Evolutionary conservation across 2,329 filamentous ascomycete species (phyloP).

Genomic region (Xylaria sp.): DNA sequence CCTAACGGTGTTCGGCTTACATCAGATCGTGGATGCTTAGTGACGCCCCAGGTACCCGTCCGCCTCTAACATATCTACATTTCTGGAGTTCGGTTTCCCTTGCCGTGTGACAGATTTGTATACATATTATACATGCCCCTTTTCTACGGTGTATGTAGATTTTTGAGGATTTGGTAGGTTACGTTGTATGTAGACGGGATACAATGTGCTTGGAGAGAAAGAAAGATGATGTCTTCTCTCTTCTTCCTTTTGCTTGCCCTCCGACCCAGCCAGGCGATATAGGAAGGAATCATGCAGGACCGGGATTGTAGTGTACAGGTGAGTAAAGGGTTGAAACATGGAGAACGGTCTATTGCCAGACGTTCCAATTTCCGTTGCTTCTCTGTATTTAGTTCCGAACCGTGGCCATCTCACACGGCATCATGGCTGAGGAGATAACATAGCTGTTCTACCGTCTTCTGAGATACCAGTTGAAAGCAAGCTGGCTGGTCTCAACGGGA

Average conservation of each 20-base stretch:
- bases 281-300: not conserved
- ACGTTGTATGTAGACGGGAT: slow-evolving; percentile 19
- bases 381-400: not conserved
- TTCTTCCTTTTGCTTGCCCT: not conserved
- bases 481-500: slow-evolving; percentile 68
- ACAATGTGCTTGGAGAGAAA: slow-evolving; percentile 12
- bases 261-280: not conserved
- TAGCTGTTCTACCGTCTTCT: slow-evolving; percentile 66
- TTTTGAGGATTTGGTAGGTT: slow-evolving; percentile 23
- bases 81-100: not conserved
- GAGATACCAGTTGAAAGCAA: slow-evolving; percentile 95
- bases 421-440: not conserved
- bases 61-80: not conserved
- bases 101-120: not conserved
- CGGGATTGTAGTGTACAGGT: slow-evolving; percentile 6
- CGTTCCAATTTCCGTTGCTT: not conserved
- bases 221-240: not conserved
- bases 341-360: not conserved
- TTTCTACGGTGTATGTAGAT: slow-evolving; percentile 8
- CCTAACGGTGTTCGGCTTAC: no score
- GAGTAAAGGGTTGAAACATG: not conserved
- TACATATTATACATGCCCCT: slow-evolving; percentile 31
- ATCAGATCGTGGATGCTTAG: no score
- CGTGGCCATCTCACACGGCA: not conserved
- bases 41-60: no score